Evolutionary conservation across 1,284 basidiomycete genomes (phyloP).

Genomic region (Athelia sp.): DNA sequence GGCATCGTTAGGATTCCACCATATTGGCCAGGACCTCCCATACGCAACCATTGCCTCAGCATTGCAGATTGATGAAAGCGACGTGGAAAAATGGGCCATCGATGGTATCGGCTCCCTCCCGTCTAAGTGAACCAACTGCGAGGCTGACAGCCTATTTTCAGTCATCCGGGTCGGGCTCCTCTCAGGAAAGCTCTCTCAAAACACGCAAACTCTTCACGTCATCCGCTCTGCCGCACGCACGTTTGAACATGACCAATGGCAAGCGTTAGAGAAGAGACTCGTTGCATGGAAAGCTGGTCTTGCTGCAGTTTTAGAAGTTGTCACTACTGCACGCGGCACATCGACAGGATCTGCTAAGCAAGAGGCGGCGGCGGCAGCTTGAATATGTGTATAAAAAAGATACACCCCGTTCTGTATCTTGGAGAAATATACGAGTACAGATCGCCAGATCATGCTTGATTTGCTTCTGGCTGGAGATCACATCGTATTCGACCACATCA

Average conservation of each 20-base stretch:
- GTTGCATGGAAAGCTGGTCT: constrained; percentile 77
- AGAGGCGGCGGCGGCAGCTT: too few species aligned
- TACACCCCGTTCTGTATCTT: too few species aligned
- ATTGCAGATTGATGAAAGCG: constrained; percentile 59
- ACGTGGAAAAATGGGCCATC: constrained; percentile 91
- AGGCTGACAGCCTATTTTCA: constrained; percentile 24
- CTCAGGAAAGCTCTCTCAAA: constrained; percentile 84
- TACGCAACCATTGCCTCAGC: constrained; percentile 72
- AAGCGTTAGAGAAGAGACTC: constrained; percentile 74
- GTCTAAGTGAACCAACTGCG: constrained; percentile 1
- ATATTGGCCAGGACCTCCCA: constrained; percentile 71
- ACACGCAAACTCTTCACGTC: constrained; percentile 71
- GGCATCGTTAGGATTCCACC: constrained; percentile 72
- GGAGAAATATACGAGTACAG: too few species aligned
- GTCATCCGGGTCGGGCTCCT: constrained; percentile 84
- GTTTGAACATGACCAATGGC: constrained; percentile 82
- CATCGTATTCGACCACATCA: too few species aligned
- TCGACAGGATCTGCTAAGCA: neutral
- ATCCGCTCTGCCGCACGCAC: constrained; percentile 73
- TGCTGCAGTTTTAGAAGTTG: constrained; percentile 61
- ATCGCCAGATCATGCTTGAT: too few species aligned
- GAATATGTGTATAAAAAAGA: too few species aligned
- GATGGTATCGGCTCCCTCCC: constrained; percentile 59
- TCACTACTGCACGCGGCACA: constrained; percentile 44
- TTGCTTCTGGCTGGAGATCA: too few species aligned